These are phyloP conservation scores for Takashimella tepidaria DNA, from an alignment of 1,284 basidiomycete species.

Conservation along the genomic window DNA sequence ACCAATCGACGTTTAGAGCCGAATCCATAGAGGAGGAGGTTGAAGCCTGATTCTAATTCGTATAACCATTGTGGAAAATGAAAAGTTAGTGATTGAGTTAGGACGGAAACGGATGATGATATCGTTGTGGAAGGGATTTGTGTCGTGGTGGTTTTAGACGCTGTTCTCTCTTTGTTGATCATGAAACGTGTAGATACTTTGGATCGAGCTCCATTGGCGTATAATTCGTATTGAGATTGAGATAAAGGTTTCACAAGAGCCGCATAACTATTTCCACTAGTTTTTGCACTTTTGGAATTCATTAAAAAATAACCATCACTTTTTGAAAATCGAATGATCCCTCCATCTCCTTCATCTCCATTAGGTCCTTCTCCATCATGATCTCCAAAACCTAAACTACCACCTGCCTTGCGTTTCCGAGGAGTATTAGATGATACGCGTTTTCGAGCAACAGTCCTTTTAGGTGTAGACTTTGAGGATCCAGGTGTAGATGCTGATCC, in stretches of 20 bases:
- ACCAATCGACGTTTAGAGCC: slow-evolving; percentile 74
- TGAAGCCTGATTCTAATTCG: slow-evolving; percentile 76
- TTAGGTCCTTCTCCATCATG: slow-evolving; percentile 4
- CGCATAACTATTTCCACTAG: slow-evolving; percentile 72
- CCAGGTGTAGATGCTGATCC: slow-evolving; percentile 12
- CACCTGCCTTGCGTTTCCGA: slow-evolving; percentile 12
- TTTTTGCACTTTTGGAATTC: slow-evolving; percentile 59
- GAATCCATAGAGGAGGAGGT: slow-evolving; percentile 75
- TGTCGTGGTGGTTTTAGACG: neutral
- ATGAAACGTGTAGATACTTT: no score
- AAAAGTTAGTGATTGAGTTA: neutral
- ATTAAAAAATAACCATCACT: slow-evolving; percentile 77
- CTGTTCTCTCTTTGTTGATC: no score
- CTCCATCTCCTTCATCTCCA: no score
- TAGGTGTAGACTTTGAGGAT: slow-evolving; percentile 10
- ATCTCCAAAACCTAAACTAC: slow-evolving; percentile 1
- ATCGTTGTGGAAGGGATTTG: neutral
- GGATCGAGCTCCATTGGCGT: slow-evolving; percentile 6
- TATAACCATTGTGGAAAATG: slow-evolving; percentile 53
- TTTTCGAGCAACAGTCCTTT: slow-evolving; percentile 1
- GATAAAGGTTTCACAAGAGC: slow-evolving; percentile 58
- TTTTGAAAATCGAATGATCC: slow-evolving; percentile 44
- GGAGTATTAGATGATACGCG: slow-evolving; percentile 17
- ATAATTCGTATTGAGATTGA: slow-evolving; percentile 38
- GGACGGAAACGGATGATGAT: neutral